Percentiles rank a stretch among this genome's conserved stretches.
Conservation (phyloP, 345 rosid species). For the Bruguiera sexangula region DNA sequence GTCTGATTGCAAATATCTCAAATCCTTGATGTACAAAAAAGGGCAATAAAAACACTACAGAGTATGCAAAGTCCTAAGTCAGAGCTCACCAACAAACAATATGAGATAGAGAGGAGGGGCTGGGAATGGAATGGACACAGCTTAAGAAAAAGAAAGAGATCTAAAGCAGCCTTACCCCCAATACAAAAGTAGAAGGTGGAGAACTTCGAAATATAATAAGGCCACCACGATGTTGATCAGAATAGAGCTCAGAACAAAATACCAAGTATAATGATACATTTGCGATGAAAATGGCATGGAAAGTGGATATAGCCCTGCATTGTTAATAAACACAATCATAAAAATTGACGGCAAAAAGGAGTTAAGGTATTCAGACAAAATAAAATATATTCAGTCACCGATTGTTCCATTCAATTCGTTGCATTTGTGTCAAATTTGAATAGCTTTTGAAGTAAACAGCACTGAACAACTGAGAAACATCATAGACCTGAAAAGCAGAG, state of each 20-base stretch:
- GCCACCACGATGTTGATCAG: constrained; percentile 41
- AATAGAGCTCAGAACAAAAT: constrained; percentile 70
- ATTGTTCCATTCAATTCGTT: constrained; percentile 81
- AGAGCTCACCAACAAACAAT: too few relatives aligned
- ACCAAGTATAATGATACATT: constrained; percentile 62
- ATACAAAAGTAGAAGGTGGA: constrained; percentile 55
- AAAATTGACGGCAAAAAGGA: constrained; percentile 7
- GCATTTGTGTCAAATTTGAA: constrained; percentile 50
- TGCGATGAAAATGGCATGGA: constrained; percentile 67
- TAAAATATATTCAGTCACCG: constrained; percentile 41
- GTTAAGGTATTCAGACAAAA: background rate
- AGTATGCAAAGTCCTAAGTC: too few relatives aligned
- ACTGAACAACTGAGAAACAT: constrained; percentile 58
- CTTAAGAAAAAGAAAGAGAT: background rate
- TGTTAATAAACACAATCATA: constrained; percentile 12
- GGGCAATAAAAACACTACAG: too few relatives aligned
- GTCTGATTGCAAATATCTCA: too few relatives aligned
- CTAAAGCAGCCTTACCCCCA: constrained; percentile 56
- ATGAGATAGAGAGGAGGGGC: background rate
- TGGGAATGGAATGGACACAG: background rate
- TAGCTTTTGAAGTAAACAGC: constrained; percentile 56
- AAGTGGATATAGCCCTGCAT: constrained; percentile 75
- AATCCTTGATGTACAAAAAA: too few relatives aligned
- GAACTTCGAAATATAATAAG: constrained; percentile 60
- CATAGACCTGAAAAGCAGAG: constrained; percentile 52